Evolutionary conservation across 768 basidiomycete species (phyloP), one percentile per base, ranked within the genome.

Genomic region (Mycena venus): DNA sequence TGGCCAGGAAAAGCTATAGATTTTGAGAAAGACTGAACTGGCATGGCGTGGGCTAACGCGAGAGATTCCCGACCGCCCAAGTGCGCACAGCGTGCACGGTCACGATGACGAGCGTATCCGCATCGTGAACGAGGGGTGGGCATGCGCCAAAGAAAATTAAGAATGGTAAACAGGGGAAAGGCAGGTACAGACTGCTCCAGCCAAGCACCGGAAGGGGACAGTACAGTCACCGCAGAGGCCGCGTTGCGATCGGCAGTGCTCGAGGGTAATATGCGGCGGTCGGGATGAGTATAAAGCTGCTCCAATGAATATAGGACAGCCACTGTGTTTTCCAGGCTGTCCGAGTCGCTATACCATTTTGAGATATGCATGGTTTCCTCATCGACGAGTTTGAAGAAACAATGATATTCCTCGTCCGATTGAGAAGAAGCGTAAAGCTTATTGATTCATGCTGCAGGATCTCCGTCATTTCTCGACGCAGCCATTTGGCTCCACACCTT

Each of bases 401-500:
- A 66, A n/a, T 66, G 64, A 4, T 11, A 29, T 25, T 15, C 19
- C 15, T 34, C 34, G 34, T 1, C 29, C 25, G 44, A 47, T 17
- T 8, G 7, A 17, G 40, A 42, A 21, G 64, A 66, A 34, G 64
- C 64, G 12, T 66, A 66, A 11, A 66, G 64, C 12, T 66, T 66
- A 32, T 55, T 66, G 14, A 66, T 66, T 51, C 64, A 66, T 38
- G 34, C 64, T 0, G 38, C 64, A 51, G 64, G 51, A 38, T 55
- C 51, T 3, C 51, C 51, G 23, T 25, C 29, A 9, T 3, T 2
- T 29, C 64, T 36, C 1, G 4, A 27, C 15, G 64, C 49, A 10
- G 34, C 49, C 21, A 66, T 36, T 32, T 66, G 64, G 15, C 51
- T 40, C 64, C 64, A 53, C 25, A 55, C 64, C 64, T 66, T 27